Conservation (phyloP, 2,329 filamentous ascomycete species). For the Talaromyces marneffei region DNA sequence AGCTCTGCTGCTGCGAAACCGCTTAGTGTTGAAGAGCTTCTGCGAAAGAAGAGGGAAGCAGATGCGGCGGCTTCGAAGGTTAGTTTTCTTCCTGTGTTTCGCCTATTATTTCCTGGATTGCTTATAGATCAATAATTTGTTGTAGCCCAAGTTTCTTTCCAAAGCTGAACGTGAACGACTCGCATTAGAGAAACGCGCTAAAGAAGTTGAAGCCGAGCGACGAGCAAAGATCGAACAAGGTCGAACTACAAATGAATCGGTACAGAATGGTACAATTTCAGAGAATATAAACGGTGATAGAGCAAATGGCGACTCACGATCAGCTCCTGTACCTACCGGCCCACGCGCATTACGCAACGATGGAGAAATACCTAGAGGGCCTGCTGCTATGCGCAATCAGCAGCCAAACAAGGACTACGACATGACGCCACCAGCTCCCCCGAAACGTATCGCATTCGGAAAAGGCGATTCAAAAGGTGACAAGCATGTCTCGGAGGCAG, state of each 20-base stretch:
- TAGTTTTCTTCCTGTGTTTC: background rate
- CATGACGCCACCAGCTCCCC: constrained; percentile 47
- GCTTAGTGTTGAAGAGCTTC: constrained; percentile 77
- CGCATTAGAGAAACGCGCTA: constrained; percentile 69
- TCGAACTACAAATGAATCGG: constrained; percentile 20
- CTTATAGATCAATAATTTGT: constrained; percentile 15
- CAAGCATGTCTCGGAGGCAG: constrained; percentile 46
- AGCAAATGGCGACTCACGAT: constrained; percentile 1
- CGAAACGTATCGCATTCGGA: constrained; percentile 23
- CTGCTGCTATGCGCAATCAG: constrained; percentile 44
- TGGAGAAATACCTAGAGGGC: constrained; percentile 44
- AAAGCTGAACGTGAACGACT: constrained; percentile 76
- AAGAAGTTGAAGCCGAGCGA: constrained; percentile 62
- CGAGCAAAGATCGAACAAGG: constrained; percentile 42
- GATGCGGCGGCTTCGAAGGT: constrained; percentile 77
- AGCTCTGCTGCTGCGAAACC: constrained; percentile 45
- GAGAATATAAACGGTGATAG: constrained; percentile 20
- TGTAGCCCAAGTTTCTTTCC: constrained; percentile 72
- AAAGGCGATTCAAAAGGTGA: constrained; percentile 33
- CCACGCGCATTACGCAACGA: constrained; percentile 60
- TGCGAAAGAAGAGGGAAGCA: constrained; percentile 78
- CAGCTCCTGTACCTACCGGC: constrained; percentile 57
- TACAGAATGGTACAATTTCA: constrained; percentile 20
- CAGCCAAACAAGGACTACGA: constrained; percentile 45
- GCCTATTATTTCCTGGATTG: background rate